These are phyloP conservation scores for Rhizopogon vinicolor DNA, from an alignment of 768 basidiomycete genomes.

Conservation along the genomic window DNA sequence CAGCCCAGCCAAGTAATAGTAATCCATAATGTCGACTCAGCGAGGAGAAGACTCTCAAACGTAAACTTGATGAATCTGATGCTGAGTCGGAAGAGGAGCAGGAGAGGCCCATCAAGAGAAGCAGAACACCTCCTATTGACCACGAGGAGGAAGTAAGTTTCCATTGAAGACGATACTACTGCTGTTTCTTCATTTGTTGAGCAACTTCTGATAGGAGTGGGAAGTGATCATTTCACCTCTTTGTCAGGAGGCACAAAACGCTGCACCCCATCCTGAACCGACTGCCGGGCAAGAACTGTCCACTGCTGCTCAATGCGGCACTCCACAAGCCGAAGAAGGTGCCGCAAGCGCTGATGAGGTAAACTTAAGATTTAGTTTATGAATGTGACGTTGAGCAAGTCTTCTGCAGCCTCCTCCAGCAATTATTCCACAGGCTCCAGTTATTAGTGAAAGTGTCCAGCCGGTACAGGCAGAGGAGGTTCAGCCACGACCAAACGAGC, in stretches of 20 bases:
- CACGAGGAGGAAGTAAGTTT: constrained; percentile 24
- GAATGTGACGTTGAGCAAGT: neutral
- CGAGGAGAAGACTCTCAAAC: constrained; percentile 27
- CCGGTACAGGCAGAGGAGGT: constrained; percentile 5
- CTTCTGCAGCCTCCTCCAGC: constrained; percentile 5
- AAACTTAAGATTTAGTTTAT: neutral
- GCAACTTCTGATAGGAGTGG: constrained; percentile 24
- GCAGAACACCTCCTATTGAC: constrained; percentile 38
- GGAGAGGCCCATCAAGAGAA: constrained; percentile 28
- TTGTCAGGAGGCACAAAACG: constrained; percentile 18
- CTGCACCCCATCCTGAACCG: constrained; percentile 1
- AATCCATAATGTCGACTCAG: constrained; percentile 19
- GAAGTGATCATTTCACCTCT: constrained; percentile 27
- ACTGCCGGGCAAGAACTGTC: neutral
- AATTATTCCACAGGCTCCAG: neutral
- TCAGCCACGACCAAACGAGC: constrained; percentile 2
- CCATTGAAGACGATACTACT: neutral
- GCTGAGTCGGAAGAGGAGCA: constrained; percentile 24
- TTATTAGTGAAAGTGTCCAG: neutral
- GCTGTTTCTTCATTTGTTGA: constrained; percentile 11
- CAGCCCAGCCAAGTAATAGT: constrained; percentile 23
- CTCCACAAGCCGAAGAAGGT: neutral
- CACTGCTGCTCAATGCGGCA: neutral
- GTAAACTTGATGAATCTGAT: constrained; percentile 25
- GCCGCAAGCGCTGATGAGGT: constrained; percentile 13